Evolutionary conservation across 441 rosid species (phyloP).

Genomic region (Brassica hybrid): DNA sequence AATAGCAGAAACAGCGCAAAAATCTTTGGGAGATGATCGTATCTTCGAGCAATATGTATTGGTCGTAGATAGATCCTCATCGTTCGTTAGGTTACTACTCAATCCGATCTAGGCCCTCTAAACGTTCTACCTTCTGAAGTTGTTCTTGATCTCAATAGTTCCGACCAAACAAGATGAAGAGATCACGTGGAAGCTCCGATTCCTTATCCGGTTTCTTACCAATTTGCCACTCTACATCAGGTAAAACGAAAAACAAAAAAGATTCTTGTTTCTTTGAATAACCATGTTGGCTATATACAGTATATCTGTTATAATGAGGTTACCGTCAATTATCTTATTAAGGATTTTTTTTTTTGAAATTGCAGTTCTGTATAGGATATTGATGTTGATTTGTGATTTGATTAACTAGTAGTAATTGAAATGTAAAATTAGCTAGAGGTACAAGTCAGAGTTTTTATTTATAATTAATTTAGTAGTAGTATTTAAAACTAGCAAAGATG

Average conservation of each 20-base stretch:
- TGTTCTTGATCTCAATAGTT: constrained; percentile 10
- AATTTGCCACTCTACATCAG: constrained; percentile 68
- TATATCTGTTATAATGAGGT: no score
- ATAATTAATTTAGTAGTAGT: background rate
- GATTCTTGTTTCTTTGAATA: background rate
- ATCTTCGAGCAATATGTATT: constrained; percentile 12
- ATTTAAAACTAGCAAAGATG: constrained; percentile 6
- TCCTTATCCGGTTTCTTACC: constrained; percentile 81
- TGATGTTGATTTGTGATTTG: constrained; percentile 3
- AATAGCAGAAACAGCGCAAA: background rate
- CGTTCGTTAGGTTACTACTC: background rate
- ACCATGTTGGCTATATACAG: background rate
- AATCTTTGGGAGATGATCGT: constrained; percentile 28
- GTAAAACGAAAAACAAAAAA: constrained; percentile 6
- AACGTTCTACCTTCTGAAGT: background rate
- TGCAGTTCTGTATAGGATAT: background rate
- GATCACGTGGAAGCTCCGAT: constrained; percentile 79
- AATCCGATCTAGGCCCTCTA: constrained; percentile 6
- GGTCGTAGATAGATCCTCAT: constrained; percentile 29
- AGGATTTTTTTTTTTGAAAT: background rate
- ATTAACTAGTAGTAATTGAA: background rate
- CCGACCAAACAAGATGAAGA: constrained; percentile 59
- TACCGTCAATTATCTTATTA: background rate
- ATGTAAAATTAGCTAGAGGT: constrained; percentile 2
- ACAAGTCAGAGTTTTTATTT: background rate